These are phyloP conservation scores for Radiomyces spectabilis DNA, from an alignment of 192 early-diverging fungal genomes.

Conservation along the genomic window DNA sequence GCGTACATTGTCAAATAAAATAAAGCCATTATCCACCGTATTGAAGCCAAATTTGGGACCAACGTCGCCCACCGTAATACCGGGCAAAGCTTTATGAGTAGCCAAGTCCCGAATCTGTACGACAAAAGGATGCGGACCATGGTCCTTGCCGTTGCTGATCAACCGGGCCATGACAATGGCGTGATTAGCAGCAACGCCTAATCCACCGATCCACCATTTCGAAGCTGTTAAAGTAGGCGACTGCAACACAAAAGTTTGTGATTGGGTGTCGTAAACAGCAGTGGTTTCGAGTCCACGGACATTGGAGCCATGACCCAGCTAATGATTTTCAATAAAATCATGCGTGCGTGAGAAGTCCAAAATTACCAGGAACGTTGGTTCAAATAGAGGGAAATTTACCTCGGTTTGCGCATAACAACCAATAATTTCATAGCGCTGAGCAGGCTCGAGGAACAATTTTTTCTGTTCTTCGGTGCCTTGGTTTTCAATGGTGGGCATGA, in stretches of 20 bases:
- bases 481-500: constrained; percentile 69
- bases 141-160: constrained; percentile 48
- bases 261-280: constrained; percentile 66
- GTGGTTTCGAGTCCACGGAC: constrained; percentile 86
- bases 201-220: constrained; percentile 66
- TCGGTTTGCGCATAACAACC: constrained; percentile 90
- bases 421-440: constrained; percentile 67
- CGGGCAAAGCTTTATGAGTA: constrained; percentile 49
- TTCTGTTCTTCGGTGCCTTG: constrained; percentile 75
- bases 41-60: constrained; percentile 50
- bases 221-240: constrained; percentile 32
- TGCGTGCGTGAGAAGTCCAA: too few species aligned
- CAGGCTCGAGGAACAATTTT: constrained; percentile 62
- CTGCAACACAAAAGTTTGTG: constrained; percentile 75
- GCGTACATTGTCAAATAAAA: constrained; percentile 37
- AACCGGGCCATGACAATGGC: constrained; percentile 56
- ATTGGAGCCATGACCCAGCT: constrained; percentile 71
- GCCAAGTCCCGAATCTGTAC: constrained; percentile 55
- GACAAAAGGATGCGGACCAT: constrained; percentile 59
- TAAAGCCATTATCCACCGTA: constrained; percentile 24
- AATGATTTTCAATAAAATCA: constrained; percentile 6
- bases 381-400: constrained; percentile 1
- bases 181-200: constrained; percentile 45
- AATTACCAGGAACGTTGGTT: too few species aligned
- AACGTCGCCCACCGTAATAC: constrained; percentile 58